phyloP scores from a whole-genome alignment of 1,139 yeast genomes.

The Insectozyma bohioensis region DNA sequence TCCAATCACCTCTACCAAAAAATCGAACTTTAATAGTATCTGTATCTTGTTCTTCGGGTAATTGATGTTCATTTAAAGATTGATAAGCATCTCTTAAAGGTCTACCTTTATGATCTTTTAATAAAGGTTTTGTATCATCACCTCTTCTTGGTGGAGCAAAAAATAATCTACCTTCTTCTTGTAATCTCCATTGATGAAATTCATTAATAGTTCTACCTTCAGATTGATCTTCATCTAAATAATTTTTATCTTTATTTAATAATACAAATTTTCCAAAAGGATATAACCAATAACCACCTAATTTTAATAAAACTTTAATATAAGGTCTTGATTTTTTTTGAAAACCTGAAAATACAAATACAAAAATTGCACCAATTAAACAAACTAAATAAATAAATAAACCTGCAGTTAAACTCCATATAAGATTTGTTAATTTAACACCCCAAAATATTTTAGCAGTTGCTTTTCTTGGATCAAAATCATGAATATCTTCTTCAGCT shows the following conservation, averaged over 20 bases:
- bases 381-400: constrained; percentile 55
- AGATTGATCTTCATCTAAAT: constrained; percentile 81
- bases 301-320: constrained; percentile 55
- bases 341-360: constrained; percentile 50
- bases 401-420: constrained; percentile 80
- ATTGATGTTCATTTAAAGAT: constrained; percentile 26
- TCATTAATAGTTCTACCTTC: constrained; percentile 86
- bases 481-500: constrained; percentile 94
- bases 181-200: constrained; percentile 85
- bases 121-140: constrained; percentile 37
- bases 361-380: constrained; percentile 41
- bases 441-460: constrained; percentile 55
- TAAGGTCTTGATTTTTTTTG: constrained; percentile 48
- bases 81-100: constrained; percentile 41
- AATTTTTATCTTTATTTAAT: constrained; percentile 74
- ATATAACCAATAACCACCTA: constrained; percentile 70
- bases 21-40: constrained; percentile 54
- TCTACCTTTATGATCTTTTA: constrained; percentile 47
- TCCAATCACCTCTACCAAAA: constrained; percentile 95
- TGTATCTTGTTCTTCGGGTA: constrained; percentile 31
- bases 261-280: constrained; percentile 93
- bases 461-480: constrained; percentile 54
- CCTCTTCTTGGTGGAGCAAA: constrained; percentile 65
- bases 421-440: constrained; percentile 67
- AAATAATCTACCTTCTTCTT: constrained; percentile 68